Conservation (phyloP, 2,329 filamentous ascomycete genomes). For the Aspergillus floridensis region DNA sequence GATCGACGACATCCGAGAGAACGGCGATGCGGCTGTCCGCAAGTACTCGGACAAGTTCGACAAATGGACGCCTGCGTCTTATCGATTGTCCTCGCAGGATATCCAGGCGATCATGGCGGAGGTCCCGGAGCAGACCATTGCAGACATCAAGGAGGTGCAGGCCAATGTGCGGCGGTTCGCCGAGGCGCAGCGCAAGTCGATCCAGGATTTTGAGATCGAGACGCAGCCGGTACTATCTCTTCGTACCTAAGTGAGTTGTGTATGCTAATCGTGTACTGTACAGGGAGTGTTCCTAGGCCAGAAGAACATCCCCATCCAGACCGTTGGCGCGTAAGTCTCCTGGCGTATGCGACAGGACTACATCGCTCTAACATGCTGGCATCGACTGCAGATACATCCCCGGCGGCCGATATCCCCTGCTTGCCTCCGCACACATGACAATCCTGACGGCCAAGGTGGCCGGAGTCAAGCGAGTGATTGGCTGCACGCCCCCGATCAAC, state of each 20-base stretch:
- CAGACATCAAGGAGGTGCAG: slow-evolving; percentile 55
- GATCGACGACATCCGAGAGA: slow-evolving; percentile 47
- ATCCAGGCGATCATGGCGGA: slow-evolving; percentile 48
- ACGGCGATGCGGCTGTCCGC: slow-evolving; percentile 51
- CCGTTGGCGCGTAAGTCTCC: slow-evolving; percentile 44
- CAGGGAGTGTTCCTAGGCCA: slow-evolving; percentile 51
- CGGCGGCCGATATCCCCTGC: slow-evolving; percentile 53
- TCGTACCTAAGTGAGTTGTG: too few relatives aligned
- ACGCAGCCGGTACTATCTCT: slow-evolving; percentile 35
- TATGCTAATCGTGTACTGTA: neutral
- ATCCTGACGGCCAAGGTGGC: slow-evolving; percentile 56
- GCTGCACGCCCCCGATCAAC: slow-evolving; percentile 52
- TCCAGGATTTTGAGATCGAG: slow-evolving; percentile 54
- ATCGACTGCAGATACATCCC: slow-evolving; percentile 44
- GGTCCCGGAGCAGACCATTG: slow-evolving; percentile 49
- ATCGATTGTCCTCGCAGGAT: slow-evolving; percentile 48
- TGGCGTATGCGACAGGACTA: neutral
- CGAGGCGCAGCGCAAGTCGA: slow-evolving; percentile 44
- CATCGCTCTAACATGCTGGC: neutral
- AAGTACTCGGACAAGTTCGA: slow-evolving; percentile 55
- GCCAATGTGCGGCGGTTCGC: slow-evolving; percentile 52
- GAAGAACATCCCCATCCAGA: slow-evolving; percentile 49
- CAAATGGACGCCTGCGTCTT: slow-evolving; percentile 51
- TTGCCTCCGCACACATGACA: slow-evolving; percentile 57
- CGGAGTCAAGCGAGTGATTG: slow-evolving; percentile 51